These are phyloP conservation scores for Gossypium arboreum DNA, from an alignment of 345 rosid genomes.

Conservation along the genomic window DNA sequence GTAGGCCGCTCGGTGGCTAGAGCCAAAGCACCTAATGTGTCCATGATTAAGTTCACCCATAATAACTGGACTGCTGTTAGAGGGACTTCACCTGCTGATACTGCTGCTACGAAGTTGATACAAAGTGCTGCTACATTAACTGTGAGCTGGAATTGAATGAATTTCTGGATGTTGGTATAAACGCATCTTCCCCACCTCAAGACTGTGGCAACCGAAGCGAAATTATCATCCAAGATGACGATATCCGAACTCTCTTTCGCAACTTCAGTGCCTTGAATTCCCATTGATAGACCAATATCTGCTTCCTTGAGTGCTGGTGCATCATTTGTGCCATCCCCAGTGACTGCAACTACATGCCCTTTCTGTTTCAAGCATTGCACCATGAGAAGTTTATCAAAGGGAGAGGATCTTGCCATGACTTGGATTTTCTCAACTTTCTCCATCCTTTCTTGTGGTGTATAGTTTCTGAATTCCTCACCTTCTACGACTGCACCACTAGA, in stretches of 20 bases:
- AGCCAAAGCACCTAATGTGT: slow-evolving; percentile 9
- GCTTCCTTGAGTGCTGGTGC: slow-evolving; percentile 16
- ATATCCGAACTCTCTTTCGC: slow-evolving; percentile 11
- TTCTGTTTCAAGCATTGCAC: slow-evolving; percentile 5
- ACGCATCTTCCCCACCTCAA: slow-evolving; percentile 11
- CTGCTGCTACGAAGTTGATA: slow-evolving; percentile 10
- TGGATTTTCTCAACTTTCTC: slow-evolving; percentile 4
- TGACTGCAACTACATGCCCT: slow-evolving; percentile 5
- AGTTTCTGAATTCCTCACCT: slow-evolving; percentile 1
- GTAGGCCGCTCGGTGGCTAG: not conserved
- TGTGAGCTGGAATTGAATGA: slow-evolving; percentile 5
- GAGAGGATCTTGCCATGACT: slow-evolving; percentile 11
- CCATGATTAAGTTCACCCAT: slow-evolving; percentile 10
- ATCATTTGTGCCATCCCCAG: slow-evolving; percentile 9
- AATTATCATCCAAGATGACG: slow-evolving; percentile 6
- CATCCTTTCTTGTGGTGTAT: not conserved
- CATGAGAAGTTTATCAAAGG: slow-evolving; percentile 9
- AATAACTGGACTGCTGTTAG: slow-evolving; percentile 5
- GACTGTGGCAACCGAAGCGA: not conserved
- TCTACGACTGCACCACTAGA: not conserved
- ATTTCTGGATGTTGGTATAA: slow-evolving; percentile 4
- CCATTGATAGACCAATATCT: slow-evolving; percentile 10
- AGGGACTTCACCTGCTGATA: slow-evolving; percentile 8
- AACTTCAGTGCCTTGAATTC: slow-evolving; percentile 11
- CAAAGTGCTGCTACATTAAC: not conserved